Conservation (phyloP, 352 stramenopile genomes). For the Elongisporangium anandrum region DNA sequence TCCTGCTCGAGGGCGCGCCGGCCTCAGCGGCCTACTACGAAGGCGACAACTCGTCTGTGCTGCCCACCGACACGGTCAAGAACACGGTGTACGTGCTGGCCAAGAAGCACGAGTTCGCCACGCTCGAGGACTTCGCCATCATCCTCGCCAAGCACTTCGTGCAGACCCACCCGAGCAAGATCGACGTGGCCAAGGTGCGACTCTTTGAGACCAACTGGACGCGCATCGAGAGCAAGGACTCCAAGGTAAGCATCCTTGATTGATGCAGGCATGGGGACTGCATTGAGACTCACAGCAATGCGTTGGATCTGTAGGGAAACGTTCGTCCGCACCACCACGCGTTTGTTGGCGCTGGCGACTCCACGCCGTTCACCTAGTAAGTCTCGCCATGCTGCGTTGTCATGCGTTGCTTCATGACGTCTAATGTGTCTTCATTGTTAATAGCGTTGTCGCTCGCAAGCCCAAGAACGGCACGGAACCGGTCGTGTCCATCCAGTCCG, state of each 20-base stretch:
- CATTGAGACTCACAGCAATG: not conserved
- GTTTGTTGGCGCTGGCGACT: conserved; percentile 58
- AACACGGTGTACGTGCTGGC: conserved; percentile 88
- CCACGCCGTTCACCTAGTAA: conserved; percentile 57
- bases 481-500: conserved; percentile 46
- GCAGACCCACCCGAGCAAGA: conserved; percentile 59
- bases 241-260: conserved; percentile 10
- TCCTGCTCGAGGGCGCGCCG: conserved; percentile 75
- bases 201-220: conserved; percentile 76
- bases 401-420: not conserved
- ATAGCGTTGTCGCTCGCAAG: conserved; percentile 54
- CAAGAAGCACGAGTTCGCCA: conserved; percentile 85
- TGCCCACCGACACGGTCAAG: conserved; percentile 89
- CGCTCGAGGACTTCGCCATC: conserved; percentile 85
- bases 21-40: conserved; percentile 77
- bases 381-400: conserved; percentile 11
- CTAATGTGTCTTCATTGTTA: conserved; percentile 1
- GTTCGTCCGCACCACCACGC: conserved; percentile 64
- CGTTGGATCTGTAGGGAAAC: conserved; percentile 18
- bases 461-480: conserved; percentile 19
- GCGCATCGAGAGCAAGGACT: conserved; percentile 47
- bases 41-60: conserved; percentile 80
- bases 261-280: not conserved
- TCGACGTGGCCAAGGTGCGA: conserved; percentile 71
- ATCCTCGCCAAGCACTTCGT: conserved; percentile 88